Evolutionary conservation across 225 moss, liverwort and hornwort species (phyloP).

Genomic region (Antitrichia curtipendula): DNA sequence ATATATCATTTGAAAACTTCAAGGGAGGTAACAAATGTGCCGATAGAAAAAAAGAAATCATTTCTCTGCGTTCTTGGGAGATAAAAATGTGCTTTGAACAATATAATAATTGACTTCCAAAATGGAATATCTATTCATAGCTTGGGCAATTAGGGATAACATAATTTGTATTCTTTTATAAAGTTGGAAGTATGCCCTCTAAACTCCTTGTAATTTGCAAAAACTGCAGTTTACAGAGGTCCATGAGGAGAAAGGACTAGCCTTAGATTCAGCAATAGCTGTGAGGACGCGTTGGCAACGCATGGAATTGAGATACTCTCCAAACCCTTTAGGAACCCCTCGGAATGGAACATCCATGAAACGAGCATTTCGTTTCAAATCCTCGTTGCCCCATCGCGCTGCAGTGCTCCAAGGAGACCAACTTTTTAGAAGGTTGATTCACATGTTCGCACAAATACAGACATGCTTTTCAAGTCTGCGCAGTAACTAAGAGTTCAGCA

Average conservation of each 20-base stretch:
- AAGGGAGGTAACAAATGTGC: not conserved
- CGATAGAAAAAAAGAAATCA: not conserved
- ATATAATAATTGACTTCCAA: not conserved
- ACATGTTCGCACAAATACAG: not conserved
- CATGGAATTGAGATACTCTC: constrained; percentile 22
- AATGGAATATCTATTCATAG: not conserved
- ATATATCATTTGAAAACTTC: not conserved
- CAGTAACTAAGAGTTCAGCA: not conserved
- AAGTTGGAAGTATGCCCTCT: not conserved
- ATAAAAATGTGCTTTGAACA: not conserved
- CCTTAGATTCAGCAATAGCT: constrained; percentile 69
- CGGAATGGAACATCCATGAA: constrained; percentile 49
- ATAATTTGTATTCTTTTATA: not conserved
- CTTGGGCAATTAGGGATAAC: not conserved
- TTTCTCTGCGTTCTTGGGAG: not conserved
- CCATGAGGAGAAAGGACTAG: not conserved
- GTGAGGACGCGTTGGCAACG: constrained; percentile 46
- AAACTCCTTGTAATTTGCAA: not conserved
- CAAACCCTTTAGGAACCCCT: constrained; percentile 36
- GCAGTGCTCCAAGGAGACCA: not conserved
- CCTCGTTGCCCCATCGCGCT: constrained; percentile 38
- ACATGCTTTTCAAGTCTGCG: not conserved
- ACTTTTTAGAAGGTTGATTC: not conserved
- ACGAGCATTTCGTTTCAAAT: constrained; percentile 19
- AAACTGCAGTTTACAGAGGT: not conserved